These are phyloP conservation scores for Yamadazyma conglobata DNA, from an alignment of 1,139 yeast species.

Conservation along the genomic window DNA sequence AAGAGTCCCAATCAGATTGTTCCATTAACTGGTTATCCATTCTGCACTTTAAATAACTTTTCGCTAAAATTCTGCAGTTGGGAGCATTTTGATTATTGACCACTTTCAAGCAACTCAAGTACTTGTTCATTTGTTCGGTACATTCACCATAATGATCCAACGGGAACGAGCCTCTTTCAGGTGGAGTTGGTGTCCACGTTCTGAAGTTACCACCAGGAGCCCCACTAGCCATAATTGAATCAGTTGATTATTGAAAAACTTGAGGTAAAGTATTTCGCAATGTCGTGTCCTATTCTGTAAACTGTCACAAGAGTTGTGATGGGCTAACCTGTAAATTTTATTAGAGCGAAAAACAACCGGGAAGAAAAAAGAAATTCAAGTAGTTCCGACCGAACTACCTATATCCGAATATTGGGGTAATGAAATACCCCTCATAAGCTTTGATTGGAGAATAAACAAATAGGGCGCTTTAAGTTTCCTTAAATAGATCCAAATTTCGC, in stretches of 20 bases:
- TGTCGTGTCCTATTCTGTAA: too few species aligned
- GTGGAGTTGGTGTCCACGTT: conserved; percentile 82
- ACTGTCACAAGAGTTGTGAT: too few species aligned
- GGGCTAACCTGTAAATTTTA: too few species aligned
- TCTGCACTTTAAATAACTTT: conserved; percentile 75
- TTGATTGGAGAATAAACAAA: too few species aligned
- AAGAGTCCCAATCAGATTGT: conserved; percentile 71
- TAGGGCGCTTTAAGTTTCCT: too few species aligned
- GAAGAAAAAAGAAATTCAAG: too few species aligned
- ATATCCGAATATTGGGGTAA: conserved; percentile 6
- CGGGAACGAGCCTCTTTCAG: conserved; percentile 95
- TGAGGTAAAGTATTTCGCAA: too few species aligned
- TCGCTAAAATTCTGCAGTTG: conserved; percentile 82
- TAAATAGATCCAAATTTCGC: too few species aligned
- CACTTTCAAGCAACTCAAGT: conserved; percentile 72
- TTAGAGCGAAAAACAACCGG: too few species aligned
- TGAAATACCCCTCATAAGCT: conserved; percentile 4
- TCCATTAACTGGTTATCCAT: conserved; percentile 92
- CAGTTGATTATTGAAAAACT: not conserved
- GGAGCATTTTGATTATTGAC: conserved; percentile 84
- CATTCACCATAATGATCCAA: conserved; percentile 91
- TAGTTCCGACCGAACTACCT: not conserved
- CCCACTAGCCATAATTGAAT: conserved; percentile 24
- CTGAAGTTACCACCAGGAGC: conserved; percentile 39
- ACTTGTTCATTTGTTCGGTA: conserved; percentile 66